phyloP scores from a whole-genome alignment of 2,329 filamentous ascomycete species.

The Helotiales sp. region DNA sequence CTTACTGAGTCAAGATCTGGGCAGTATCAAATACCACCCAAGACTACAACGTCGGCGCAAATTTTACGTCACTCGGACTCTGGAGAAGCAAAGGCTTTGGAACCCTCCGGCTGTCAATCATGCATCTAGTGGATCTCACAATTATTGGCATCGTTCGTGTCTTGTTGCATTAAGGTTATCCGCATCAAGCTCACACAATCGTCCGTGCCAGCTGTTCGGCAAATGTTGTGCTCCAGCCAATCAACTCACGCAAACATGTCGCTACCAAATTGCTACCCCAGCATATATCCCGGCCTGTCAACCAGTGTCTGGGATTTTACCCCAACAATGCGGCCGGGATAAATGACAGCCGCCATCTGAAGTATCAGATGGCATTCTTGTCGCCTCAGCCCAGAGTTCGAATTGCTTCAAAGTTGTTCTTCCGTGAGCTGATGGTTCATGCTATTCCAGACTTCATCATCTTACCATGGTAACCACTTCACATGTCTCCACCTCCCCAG shows the following conservation, averaged over 20 bases:
- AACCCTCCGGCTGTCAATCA: background rate
- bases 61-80: background rate
- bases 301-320: background rate
- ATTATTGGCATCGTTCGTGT: background rate
- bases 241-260: background rate
- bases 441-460: too few species aligned
- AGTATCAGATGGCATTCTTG: slow-evolving; percentile 8
- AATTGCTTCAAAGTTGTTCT: background rate
- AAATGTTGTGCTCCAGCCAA: background rate
- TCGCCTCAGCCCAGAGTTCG: slow-evolving; percentile 1
- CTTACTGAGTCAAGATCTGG: slow-evolving; percentile 9
- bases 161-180: slow-evolving; percentile 2
- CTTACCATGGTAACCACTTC: too few species aligned
- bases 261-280: background rate
- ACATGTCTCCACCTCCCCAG: too few species aligned
- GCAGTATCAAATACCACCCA: background rate
- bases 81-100: background rate
- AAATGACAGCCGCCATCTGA: background rate
- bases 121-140: background rate
- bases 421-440: too few species aligned
- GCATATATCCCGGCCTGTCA: background rate
- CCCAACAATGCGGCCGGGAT: background rate
- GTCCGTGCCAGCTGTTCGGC: background rate
- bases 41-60: background rate
- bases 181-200: slow-evolving; percentile 1